Evolutionary conservation across 1,139 yeast species (phyloP).

Genomic region (Zygoascus hellenicus): DNA sequence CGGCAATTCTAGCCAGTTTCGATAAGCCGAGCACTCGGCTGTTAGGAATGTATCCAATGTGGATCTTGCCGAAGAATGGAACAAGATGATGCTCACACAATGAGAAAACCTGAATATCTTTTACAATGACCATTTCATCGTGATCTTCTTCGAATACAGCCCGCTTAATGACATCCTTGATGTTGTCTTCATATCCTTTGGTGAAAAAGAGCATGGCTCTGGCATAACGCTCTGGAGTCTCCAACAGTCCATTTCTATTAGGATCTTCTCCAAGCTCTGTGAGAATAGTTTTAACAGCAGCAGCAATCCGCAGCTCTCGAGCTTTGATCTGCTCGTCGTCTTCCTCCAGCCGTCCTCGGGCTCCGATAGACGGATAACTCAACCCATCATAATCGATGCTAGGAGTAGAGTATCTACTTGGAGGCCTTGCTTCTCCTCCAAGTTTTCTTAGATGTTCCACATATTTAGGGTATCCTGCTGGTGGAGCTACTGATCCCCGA

Average conservation of each 20-base stretch:
- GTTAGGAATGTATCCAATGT: conserved; percentile 93
- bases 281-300: conserved; percentile 76
- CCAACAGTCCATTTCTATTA: conserved; percentile 79
- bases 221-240: conserved; percentile 95
- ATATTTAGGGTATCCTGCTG: conserved; percentile 31
- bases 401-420: conserved; percentile 80
- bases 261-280: conserved; percentile 90
- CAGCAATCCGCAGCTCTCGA: conserved; percentile 72
- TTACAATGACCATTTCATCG: conserved; percentile 97
- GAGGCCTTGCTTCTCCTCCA: conserved; percentile 62
- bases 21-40: conserved; percentile 91
- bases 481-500: conserved; percentile 22
- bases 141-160: conserved; percentile 98
- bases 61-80: conserved; percentile 95
- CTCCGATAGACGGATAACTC: conserved; percentile 93
- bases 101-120: conserved; percentile 88
- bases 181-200: conserved; percentile 90
- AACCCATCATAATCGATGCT: conserved; percentile 88
- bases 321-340: conserved; percentile 53
- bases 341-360: conserved; percentile 65
- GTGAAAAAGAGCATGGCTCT: conserved; percentile 94
- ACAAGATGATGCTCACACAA: conserved; percentile 96
- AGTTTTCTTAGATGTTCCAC: conserved; percentile 34
- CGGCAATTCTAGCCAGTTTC: conserved; percentile 90
- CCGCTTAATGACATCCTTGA: conserved; percentile 74